Conservation (phyloP, 805 yeast species). For the Saturnispora saitoi region DNA sequence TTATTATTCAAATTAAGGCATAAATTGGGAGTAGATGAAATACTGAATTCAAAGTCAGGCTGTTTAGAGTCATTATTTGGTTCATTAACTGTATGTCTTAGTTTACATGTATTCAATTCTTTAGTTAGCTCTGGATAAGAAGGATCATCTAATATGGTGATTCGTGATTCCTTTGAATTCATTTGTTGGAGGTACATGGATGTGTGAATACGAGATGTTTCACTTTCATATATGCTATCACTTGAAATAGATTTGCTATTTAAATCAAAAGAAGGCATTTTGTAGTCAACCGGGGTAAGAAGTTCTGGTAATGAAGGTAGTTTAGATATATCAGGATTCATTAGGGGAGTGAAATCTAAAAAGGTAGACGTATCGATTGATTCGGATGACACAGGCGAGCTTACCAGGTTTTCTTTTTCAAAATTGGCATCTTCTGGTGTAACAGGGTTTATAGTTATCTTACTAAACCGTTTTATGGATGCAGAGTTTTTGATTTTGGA, state of each 20-base stretch:
- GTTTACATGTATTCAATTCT: not conserved
- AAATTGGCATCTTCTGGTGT: not conserved
- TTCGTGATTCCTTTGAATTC: not conserved
- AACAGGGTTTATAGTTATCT: not conserved
- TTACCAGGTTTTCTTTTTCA: not conserved
- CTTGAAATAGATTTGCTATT: not conserved
- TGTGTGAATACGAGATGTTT: constrained; percentile 1
- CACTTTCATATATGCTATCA: not conserved
- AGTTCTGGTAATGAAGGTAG: not conserved
- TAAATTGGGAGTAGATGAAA: not conserved
- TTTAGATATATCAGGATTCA: not conserved
- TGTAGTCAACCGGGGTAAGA: not conserved
- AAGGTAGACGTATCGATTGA: not conserved
- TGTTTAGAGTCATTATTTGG: not conserved
- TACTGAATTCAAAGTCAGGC: not conserved
- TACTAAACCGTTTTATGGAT: not conserved
- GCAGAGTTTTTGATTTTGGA: constrained; percentile 1
- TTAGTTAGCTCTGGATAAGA: not conserved
- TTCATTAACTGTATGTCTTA: not conserved
- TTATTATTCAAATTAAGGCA: not conserved
- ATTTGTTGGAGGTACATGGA: constrained; percentile 3
- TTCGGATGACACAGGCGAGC: no score
- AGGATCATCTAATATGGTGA: not conserved
- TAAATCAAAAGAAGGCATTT: not conserved
- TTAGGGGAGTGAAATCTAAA: not conserved